phyloP scores from a whole-genome alignment of 345 rosid species.

The sweet orange (Citrus sinensis) region DVS_A1.0 CM039169.1:33412001-33412500 shows the following conservation, averaged over 20 bases:
- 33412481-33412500: constrained; percentile 4
- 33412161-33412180: neutral
- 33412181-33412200: neutral
- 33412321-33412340: neutral
- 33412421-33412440: neutral
- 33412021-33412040: neutral
- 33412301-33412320: neutral
- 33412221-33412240: neutral
- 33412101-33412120: neutral
- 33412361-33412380: too few species aligned
- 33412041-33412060: neutral
- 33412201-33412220: neutral
- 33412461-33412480: neutral
- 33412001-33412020: neutral
- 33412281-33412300: neutral
- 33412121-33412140: neutral
- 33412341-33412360: neutral
- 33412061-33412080: neutral
- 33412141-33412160: neutral
- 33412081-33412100: neutral
- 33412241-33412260: neutral
- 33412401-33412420: too few species aligned
- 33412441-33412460: neutral
- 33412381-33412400: too few species aligned
- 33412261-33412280: neutral